Evolutionary conservation across 257 asterid genomes (phyloP).

Genomic region (Fraxinus cuspidata): DNA sequence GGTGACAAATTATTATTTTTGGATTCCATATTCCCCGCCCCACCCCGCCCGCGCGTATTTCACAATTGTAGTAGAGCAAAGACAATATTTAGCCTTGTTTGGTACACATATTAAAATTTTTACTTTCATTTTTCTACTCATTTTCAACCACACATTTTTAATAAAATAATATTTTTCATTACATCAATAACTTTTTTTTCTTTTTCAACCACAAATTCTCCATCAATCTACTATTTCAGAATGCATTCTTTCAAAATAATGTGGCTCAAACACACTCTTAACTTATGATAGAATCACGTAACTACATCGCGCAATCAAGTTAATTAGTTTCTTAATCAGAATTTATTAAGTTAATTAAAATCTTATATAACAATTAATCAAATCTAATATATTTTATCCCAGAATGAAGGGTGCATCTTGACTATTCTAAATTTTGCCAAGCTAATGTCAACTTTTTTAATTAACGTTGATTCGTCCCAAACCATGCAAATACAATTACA

Average conservation of each 20-base stretch:
- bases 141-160: no score
- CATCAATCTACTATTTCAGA: no score
- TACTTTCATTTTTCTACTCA: no score
- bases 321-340: not conserved
- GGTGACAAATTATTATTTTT: not conserved
- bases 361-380: not conserved
- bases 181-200: no score
- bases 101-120: no score
- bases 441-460: not conserved
- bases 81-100: no score
- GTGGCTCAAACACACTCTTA: no score
- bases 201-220: no score
- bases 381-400: not conserved
- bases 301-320: not conserved
- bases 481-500: not conserved
- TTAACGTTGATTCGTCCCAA: conserved; percentile 1
- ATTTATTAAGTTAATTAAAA: not conserved
- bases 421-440: not conserved
- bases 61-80: no score
- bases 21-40: not conserved
- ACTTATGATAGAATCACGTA: not conserved
- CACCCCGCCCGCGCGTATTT: no score
- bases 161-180: no score
- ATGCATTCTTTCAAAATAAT: no score
- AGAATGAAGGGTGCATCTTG: not conserved